Evolutionary conservation across 805 yeast species (phyloP), one percentile per base, ranked within the genome.

Genomic region (Huiozyma naganishii): DNA sequence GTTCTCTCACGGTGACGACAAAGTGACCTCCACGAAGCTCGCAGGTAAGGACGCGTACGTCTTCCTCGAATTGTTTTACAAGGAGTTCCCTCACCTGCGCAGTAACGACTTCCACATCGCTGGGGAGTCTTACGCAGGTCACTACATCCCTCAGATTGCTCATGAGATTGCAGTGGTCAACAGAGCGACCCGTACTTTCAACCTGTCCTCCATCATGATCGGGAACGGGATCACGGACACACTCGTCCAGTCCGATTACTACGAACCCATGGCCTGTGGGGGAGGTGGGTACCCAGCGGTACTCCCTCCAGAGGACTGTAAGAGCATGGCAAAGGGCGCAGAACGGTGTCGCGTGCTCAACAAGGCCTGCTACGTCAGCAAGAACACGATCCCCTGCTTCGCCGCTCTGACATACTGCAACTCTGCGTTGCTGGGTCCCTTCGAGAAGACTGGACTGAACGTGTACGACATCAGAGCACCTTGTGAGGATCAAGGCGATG

Each of bases 141-240:
- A 82, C 60, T 83, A 83, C 61, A 80, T 83, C 45, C 92, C 92
- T 8, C 77, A 73, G 7, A 79, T 77, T 54, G 81, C 81, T 17
- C 69, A 72, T 35, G 78, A 75, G 47, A 73, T 77, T 42, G 56
- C 59, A 43, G 54, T 64, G 27, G 62, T 63, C 46, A 63, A 61
- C 42, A 32, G 28, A 10, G 64, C 70, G n/a, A 72, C 68, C 52
- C 67, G 77, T 45, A 66, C 73, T 17, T 79, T 81, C 57, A 76
- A 85, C 54, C 70, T 88, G 52, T 68, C 83, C 9, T 84, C 95
- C 4, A 80, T 89, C 13, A 59, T 90, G 59, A 89, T 89, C 56
- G 97, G 97, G 49, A 89, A 89, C 61, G 97, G 97, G 42, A 76
- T 89, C 52, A 86, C 95, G 32, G 95, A 87, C 62, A 83, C 95